Base-by-base conservation (phyloP, 2,329 filamentous ascomycete genomes). In the Blastomyces gilchristii region DNA sequence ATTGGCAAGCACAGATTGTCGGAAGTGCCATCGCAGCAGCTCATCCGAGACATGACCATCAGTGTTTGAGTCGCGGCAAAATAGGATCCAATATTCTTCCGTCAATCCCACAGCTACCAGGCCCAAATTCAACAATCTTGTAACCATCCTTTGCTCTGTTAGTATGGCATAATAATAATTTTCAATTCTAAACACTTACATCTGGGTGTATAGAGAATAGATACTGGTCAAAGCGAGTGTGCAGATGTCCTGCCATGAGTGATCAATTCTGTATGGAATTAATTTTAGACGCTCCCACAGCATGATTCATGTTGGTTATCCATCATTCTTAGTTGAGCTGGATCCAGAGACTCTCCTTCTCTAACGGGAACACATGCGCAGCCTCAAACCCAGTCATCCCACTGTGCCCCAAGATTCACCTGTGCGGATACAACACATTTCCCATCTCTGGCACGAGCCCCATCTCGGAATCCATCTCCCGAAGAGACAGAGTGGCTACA, bases 321-420 rank as follows among this genome's bases (percentile, higher is more conserved):
- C 67, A 68, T 9, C 63, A 58, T 8, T 65, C 63, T 49, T 63
- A 71, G 58, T 65, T 64, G 9, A 49, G 57, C 9, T 68, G 34
- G n/a, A 58, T 64, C 68, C 68, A 71, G 59, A 63, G 22, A 58
- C 49, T 67, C 60, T 69, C 66, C 25, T 49, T 45, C 14, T 68
- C 57, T 22, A 71, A 64, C 18, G 70, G 70, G 58, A 71, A 71
- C 16, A 70, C 57, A 71, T 71, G 69, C 1, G 66, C 66, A 28
- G 66, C 65, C 52, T 71, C 66, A 60, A 68, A 70, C 47, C 68
- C 66, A 67, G 52, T 39, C 58, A 1, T 52, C 58, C 43, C 39
- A 58, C 47, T 28, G 31, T 5, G 64, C 56, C 37, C 54, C 41
- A 41, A 1, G 16, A 58, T 68, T 69, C 28, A 64, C 62, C 25